A percentile compares a stretch with the other conserved stretches of the same genome.
phyloP scores from a whole-genome alignment of 2,329 filamentous ascomycete genomes.

The Torrubiella hemipterigena region DNA sequence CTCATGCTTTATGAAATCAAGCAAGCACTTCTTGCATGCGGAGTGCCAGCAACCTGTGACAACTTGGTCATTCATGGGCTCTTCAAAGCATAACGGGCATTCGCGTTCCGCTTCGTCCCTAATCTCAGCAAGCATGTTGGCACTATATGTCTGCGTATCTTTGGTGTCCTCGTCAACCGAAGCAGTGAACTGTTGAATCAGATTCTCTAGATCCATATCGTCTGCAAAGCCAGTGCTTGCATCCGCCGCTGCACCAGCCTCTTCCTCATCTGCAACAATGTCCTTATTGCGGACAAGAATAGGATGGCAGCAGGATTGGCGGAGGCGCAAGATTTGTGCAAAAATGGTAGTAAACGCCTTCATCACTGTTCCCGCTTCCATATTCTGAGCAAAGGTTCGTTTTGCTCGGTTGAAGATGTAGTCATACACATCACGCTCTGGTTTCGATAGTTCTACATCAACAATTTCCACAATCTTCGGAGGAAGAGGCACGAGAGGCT shows the following conservation, averaged over 20 bases:
- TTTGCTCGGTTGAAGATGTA: conserved; percentile 78
- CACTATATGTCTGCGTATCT: conserved; percentile 57
- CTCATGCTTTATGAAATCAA: conserved; percentile 82
- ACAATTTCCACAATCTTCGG: conserved; percentile 75
- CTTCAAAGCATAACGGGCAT: conserved; percentile 89
- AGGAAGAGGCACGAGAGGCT: conserved; percentile 65
- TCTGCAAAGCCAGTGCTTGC: conserved; percentile 73
- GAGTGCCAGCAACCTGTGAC: conserved; percentile 98
- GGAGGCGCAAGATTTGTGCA: conserved; percentile 83
- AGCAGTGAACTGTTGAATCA: conserved; percentile 75
- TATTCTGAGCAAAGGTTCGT: conserved; percentile 70
- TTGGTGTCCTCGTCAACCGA: conserved; percentile 50
- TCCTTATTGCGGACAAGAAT: conserved; percentile 76
- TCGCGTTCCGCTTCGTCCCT: conserved; percentile 79
- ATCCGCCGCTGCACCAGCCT: conserved; percentile 63
- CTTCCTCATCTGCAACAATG: conserved; percentile 77
- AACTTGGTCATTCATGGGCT: conserved; percentile 87
- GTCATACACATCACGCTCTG: conserved; percentile 85
- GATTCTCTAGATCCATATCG: conserved; percentile 85
- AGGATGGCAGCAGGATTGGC: conserved; percentile 91
- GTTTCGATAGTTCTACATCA: conserved; percentile 70
- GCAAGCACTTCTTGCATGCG: conserved; percentile 85
- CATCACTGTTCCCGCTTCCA: conserved; percentile 84
- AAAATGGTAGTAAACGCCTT: conserved; percentile 97
- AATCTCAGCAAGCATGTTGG: conserved; percentile 82